A percentile compares a stretch with the other conserved stretches of the same genome.
Evolutionary conservation across 106 monocot species (phyloP).

Genomic region (Ottelia alismoides): DNA sequence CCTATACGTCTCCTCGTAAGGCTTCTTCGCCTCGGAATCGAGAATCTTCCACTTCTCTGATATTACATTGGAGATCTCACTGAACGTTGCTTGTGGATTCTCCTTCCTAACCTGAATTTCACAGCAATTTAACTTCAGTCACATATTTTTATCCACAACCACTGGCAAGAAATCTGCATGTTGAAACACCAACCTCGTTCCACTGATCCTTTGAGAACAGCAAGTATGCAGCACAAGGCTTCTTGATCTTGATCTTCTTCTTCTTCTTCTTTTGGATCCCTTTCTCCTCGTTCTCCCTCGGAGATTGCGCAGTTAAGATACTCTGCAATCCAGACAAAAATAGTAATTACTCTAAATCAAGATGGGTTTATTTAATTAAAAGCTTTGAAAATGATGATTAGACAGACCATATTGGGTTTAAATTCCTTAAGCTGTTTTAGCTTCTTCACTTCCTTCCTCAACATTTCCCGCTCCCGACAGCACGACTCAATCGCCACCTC

Average conservation of each 20-base stretch:
- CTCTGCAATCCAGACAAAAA: no score
- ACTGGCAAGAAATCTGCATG: no score
- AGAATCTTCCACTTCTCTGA: conserved; percentile 73
- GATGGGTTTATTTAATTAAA: no score
- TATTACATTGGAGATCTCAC: conserved; percentile 49
- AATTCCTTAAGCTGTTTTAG: conserved; percentile 74
- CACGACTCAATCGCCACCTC: conserved; percentile 55
- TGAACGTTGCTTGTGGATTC: conserved; percentile 55
- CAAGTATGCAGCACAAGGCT: conserved; percentile 62
- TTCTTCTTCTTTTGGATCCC: conserved; percentile 45
- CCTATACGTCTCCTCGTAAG: conserved; percentile 82
- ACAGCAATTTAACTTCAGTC: no score
- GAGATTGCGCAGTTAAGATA: neutral
- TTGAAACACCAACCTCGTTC: no score
- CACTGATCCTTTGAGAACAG: conserved; percentile 82
- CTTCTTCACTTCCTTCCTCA: conserved; percentile 80
- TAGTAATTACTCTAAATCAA: no score
- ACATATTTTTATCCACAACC: no score
- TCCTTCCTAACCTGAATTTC: conserved; percentile 60
- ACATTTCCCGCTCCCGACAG: conserved; percentile 44
- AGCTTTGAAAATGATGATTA: no score
- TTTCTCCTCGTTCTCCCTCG: conserved; percentile 7
- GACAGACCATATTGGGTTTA: conserved; percentile 84
- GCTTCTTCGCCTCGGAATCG: conserved; percentile 63
- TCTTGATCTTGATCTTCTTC: no score